Evolutionary conservation across 345 rosid genomes (phyloP).

Genomic region (Pugionium dolabratum): DNA sequence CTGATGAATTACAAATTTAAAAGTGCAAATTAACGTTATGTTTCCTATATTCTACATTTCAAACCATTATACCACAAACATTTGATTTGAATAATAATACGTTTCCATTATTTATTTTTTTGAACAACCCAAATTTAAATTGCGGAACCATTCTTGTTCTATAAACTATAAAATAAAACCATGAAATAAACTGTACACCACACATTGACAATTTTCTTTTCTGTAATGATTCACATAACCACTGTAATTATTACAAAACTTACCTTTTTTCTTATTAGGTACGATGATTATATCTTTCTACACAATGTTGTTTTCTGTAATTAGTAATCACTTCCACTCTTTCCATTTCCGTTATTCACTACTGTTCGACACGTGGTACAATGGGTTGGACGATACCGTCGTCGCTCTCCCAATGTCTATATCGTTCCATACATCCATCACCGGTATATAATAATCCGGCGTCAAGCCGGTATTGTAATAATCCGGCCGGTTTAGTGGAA

Average conservation of each 20-base stretch:
- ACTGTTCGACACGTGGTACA: constrained; percentile 43
- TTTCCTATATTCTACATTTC: no score
- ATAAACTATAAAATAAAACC: constrained; percentile 16
- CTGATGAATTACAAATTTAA: no score
- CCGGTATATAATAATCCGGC: constrained; percentile 42
- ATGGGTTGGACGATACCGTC: constrained; percentile 42
- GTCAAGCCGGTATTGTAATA: constrained; percentile 19
- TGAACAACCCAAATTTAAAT: background rate
- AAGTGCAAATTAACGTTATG: no score
- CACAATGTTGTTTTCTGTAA: constrained; percentile 14
- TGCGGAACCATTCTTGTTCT: constrained; percentile 25
- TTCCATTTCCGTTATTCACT: constrained; percentile 37
- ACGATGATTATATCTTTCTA: constrained; percentile 31
- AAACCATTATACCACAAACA: no score
- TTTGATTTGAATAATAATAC: no score
- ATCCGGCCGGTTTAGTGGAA: constrained; percentile 26
- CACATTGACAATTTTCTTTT: background rate
- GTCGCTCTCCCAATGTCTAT: constrained; percentile 32
- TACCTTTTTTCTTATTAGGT: constrained; percentile 26
- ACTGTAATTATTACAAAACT: constrained; percentile 42
- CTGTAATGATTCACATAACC: constrained; percentile 39
- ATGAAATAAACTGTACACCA: constrained; percentile 23
- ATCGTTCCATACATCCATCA: constrained; percentile 39
- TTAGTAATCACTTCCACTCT: background rate
- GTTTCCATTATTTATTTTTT: no score